A percentile compares a stretch with the other conserved stretches of the same genome.
These are phyloP conservation scores for Monosporozyma aerobia DNA, from an alignment of 805 yeast genomes.

Conservation along the genomic window DNA sequence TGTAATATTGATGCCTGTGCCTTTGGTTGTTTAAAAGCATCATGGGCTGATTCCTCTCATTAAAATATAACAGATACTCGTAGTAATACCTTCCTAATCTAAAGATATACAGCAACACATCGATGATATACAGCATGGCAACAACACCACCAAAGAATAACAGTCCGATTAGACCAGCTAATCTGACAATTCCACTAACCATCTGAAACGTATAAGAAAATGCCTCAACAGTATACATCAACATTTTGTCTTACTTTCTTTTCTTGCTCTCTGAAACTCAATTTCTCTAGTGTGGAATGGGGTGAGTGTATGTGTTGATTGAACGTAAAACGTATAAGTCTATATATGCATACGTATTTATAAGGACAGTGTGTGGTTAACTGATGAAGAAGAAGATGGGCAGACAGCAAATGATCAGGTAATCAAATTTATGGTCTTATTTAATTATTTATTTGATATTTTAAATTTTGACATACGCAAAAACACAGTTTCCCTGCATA, in stretches of 20 bases:
- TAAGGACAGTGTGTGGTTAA: too few species aligned
- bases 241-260: neutral
- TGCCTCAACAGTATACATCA: neutral
- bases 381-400: too few species aligned
- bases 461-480: too few species aligned
- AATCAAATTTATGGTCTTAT: too few species aligned
- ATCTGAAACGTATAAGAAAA: neutral
- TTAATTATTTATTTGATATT: too few species aligned
- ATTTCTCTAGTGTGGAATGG: neutral
- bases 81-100: slow-evolving; percentile 3
- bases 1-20: neutral
- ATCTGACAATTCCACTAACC: neutral
- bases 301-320: neutral
- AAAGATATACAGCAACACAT: slow-evolving; percentile 3
- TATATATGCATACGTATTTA: too few species aligned
- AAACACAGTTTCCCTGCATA: too few species aligned
- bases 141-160: neutral
- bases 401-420: too few species aligned
- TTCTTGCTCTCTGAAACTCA: neutral
- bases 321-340: too few species aligned
- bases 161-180: neutral
- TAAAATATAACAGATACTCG: neutral
- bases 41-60: neutral
- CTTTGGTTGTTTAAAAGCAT: neutral
- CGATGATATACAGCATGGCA: slow-evolving; percentile 2